Percentiles rank a stretch among this genome's conserved stretches.
Conservation (phyloP, 352 stramenopile genomes). For the Pythium aristosporum region DNA sequence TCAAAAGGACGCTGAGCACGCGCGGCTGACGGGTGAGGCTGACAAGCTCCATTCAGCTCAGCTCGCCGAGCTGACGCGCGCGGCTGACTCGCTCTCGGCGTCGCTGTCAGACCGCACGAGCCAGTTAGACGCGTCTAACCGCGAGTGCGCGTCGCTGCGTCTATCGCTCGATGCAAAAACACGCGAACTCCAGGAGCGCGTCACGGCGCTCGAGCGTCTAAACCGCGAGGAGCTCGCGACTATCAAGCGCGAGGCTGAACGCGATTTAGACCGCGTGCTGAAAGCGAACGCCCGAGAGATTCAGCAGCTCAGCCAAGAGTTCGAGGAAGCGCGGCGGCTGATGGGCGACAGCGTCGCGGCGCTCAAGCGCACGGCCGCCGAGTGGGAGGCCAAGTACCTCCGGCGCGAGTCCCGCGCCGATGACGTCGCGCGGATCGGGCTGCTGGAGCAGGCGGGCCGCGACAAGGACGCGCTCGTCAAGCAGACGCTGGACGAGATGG, state of each 20-base stretch:
- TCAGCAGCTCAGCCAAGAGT: conserved; percentile 64
- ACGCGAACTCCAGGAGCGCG: conserved; percentile 33
- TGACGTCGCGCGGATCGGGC: conserved; percentile 76
- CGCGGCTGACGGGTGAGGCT: conserved; percentile 30
- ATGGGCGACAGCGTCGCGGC: conserved; percentile 52
- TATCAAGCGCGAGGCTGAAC: conserved; percentile 55
- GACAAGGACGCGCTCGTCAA: conserved; percentile 73
- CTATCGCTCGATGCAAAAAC: conserved; percentile 35
- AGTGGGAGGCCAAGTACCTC: conserved; percentile 64
- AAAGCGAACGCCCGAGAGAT: conserved; percentile 72
- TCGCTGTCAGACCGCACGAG: conserved; percentile 32
- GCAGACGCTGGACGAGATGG: conserved; percentile 85
- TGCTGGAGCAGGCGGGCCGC: conserved; percentile 57
- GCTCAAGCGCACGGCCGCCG: conserved; percentile 40
- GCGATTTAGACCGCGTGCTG: conserved; percentile 64
- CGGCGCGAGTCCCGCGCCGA: conserved; percentile 67
- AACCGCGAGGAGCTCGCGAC: conserved; percentile 51
- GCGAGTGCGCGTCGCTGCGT: conserved; percentile 33
- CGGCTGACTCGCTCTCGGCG: conserved; percentile 27
- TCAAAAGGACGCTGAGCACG: conserved; percentile 45
- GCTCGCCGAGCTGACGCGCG: conserved; percentile 26
- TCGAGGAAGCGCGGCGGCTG: conserved; percentile 54
- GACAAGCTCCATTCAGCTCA: conserved; percentile 30
- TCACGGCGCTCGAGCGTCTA: conserved; percentile 34
- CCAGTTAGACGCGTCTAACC: conserved; percentile 31